phyloP scores from a whole-genome alignment of 1,139 yeast genomes.

The Protomyces macrosporus region DNA sequence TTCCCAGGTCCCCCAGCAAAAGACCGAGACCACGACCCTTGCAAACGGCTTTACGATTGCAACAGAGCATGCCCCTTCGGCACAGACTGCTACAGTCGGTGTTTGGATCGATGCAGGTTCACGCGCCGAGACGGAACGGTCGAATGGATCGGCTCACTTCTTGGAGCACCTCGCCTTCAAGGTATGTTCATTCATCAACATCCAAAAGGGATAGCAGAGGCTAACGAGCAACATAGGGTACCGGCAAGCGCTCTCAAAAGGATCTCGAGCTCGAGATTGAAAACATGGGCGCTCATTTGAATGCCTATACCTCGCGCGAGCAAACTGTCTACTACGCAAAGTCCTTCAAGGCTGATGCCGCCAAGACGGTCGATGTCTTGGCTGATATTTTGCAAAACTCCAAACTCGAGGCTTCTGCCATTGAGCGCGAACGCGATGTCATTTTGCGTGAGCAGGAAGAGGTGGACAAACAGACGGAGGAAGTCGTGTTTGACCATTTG shows the following conservation, averaged over 20 bases:
- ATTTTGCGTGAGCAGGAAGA: constrained; percentile 95
- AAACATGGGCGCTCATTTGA: constrained; percentile 91
- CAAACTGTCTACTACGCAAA: constrained; percentile 96
- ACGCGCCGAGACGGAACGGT: constrained; percentile 78
- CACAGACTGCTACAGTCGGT: constrained; percentile 94
- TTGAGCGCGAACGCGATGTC: constrained; percentile 93
- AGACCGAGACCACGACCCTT: constrained; percentile 57
- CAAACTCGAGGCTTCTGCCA: constrained; percentile 71
- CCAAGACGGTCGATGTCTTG: constrained; percentile 78
- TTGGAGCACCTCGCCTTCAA: constrained; percentile 93
- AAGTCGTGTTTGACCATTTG: constrained; percentile 92
- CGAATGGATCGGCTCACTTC: constrained; percentile 95
- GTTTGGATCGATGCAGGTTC: constrained; percentile 87
- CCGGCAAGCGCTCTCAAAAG: constrained; percentile 72
- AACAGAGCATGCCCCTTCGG: constrained; percentile 78
- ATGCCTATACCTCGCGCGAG: constrained; percentile 54
- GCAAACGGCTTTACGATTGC: constrained; percentile 88
- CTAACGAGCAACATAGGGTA: constrained; percentile 47
- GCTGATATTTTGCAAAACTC: constrained; percentile 86
- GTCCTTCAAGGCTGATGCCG: constrained; percentile 72
- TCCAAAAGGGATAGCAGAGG: neutral
- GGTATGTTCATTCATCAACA: constrained; percentile 25
- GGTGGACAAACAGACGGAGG: constrained; percentile 96
- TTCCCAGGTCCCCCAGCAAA: constrained; percentile 22
- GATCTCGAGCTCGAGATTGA: constrained; percentile 88